These are phyloP conservation scores for Marchantia polymorpha DNA, from an alignment of 225 moss, liverwort and hornwort genomes.

Conservation along the genomic window DNA sequence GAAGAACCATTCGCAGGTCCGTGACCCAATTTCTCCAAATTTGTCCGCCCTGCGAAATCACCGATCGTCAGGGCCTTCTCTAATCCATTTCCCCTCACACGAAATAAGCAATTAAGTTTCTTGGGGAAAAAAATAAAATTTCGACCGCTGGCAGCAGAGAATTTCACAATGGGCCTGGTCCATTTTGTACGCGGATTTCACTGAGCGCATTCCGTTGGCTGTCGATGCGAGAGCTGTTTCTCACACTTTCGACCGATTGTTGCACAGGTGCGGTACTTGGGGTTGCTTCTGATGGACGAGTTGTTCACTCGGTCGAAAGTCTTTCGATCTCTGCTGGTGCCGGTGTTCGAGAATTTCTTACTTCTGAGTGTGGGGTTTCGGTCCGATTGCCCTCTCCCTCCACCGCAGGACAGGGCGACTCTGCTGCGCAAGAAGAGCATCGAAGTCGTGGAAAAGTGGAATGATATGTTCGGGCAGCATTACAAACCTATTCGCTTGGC, in stretches of 20 bases:
- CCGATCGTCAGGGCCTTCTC: not conserved
- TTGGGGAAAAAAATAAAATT: too few relatives aligned
- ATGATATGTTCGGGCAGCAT: conserved; percentile 84
- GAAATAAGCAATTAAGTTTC: too few relatives aligned
- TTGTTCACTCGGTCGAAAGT: conserved; percentile 83
- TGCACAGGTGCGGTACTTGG: conserved; percentile 81
- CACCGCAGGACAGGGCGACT: conserved; percentile 74
- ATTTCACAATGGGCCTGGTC: too few relatives aligned
- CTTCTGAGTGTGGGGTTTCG: conserved; percentile 81
- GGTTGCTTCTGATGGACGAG: conserved; percentile 79
- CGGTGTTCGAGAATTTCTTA: conserved; percentile 83
- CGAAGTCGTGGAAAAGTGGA: conserved; percentile 94
- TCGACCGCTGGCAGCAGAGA: too few relatives aligned
- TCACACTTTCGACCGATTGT: not conserved
- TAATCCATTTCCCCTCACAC: too few relatives aligned
- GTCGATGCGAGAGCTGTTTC: not conserved
- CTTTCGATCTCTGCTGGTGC: conserved; percentile 78
- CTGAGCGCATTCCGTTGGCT: not conserved
- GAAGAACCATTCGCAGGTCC: conserved; percentile 88
- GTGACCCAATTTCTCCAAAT: not conserved
- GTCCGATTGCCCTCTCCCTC: conserved; percentile 76
- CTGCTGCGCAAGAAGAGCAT: conserved; percentile 71
- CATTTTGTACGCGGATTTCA: too few relatives aligned
- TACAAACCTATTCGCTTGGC: conserved; percentile 81
- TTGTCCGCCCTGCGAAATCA: not conserved